Evolutionary conservation across 257 asterid species (phyloP).

Genomic region (Knoxia roxburghii): DNA sequence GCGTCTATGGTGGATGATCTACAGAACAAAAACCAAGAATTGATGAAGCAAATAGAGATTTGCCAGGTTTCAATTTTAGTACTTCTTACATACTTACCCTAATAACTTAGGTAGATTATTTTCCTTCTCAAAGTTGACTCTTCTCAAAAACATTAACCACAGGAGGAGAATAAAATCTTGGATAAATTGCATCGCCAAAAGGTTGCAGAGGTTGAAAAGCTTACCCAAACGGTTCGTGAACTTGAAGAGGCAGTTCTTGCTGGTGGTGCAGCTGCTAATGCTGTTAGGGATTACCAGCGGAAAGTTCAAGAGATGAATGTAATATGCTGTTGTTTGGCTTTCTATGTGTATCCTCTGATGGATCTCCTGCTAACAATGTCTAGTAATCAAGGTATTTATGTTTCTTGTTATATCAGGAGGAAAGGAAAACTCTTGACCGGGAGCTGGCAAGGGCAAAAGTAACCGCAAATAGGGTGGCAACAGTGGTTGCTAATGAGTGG

Average conservation of each 20-base stretch:
- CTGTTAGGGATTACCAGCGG: slow-evolving; percentile 96
- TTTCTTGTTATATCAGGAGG: slow-evolving; percentile 57
- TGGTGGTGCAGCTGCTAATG: slow-evolving; percentile 99
- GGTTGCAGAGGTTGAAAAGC: slow-evolving; percentile 97
- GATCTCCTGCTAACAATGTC: slow-evolving; percentile 8
- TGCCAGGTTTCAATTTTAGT: slow-evolving; percentile 56
- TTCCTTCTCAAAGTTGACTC: slow-evolving; percentile 7
- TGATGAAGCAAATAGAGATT: slow-evolving; percentile 95
- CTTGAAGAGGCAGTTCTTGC: slow-evolving; percentile 99
- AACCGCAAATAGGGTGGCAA: slow-evolving; percentile 96
- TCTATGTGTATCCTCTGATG: slow-evolving; percentile 3
- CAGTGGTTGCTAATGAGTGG: slow-evolving; percentile 99
- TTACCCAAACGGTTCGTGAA: slow-evolving; percentile 94
- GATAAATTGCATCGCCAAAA: slow-evolving; percentile 94
- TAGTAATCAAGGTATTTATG: slow-evolving; percentile 13
- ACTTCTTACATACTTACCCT: slow-evolving; percentile 2
- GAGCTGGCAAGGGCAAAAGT: slow-evolving; percentile 99
- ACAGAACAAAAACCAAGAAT: slow-evolving; percentile 93
- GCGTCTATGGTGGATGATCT: slow-evolving; percentile 99
- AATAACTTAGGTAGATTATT: background rate
- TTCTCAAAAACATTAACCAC: slow-evolving; percentile 15
- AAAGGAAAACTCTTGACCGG: slow-evolving; percentile 91
- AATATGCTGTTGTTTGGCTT: slow-evolving; percentile 18
- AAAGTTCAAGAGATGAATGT: slow-evolving; percentile 99
- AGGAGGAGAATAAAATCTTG: slow-evolving; percentile 96